phyloP scores from a whole-genome alignment of 139 green algal genomes.

The Picochlorum sp. region DNA sequence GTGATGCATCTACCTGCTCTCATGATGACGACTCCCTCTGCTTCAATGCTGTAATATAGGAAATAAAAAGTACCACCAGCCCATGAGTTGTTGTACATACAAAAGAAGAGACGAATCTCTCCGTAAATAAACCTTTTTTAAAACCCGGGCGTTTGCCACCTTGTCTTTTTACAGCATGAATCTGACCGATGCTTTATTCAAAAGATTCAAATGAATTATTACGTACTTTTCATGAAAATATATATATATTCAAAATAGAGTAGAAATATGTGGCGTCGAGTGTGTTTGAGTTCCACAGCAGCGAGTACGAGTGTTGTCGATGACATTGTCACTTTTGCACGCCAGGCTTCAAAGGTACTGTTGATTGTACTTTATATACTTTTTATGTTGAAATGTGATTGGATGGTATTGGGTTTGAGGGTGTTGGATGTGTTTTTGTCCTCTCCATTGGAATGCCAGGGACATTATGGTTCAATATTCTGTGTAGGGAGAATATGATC shows the following conservation, averaged over 20 bases:
- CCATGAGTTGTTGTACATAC: too few relatives aligned
- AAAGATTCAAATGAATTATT: neutral
- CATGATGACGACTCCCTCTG: neutral
- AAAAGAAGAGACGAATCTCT: neutral
- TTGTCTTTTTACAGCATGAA: too few relatives aligned
- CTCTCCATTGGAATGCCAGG: too few relatives aligned
- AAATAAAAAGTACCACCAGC: too few relatives aligned
- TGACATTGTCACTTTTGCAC: constrained; percentile 43
- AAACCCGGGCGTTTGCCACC: too few relatives aligned
- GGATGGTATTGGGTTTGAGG: too few relatives aligned
- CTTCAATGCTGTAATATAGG: neutral
- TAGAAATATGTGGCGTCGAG: neutral
- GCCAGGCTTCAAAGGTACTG: constrained; percentile 33
- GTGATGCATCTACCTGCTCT: neutral
- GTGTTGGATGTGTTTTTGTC: neutral
- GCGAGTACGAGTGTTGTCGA: constrained; percentile 15
- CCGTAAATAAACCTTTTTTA: neutral
- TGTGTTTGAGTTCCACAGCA: neutral
- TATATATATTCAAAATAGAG: neutral
- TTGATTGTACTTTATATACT: neutral
- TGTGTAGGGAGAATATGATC: constrained; percentile 31
- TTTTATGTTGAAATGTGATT: too few relatives aligned
- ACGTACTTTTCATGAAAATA: too few relatives aligned
- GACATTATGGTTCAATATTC: neutral
- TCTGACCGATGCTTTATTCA: too few relatives aligned